Evolutionary conservation across 805 yeast species (phyloP).

Genomic region (Nakazawaea wyomingensis): DNA sequence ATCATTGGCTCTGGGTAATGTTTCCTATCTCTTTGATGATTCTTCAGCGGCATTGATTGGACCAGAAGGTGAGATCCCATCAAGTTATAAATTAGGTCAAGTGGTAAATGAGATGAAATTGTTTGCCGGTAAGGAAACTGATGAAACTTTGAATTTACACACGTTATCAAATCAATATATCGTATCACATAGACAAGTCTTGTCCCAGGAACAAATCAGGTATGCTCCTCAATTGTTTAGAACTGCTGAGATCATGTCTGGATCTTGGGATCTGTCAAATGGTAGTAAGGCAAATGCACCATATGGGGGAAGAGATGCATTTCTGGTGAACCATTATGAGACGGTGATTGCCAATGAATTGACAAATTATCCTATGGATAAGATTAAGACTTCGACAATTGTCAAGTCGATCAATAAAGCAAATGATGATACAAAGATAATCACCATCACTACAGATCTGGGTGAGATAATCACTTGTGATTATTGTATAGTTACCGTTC

Average conservation of each 20-base stretch:
- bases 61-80: slow-evolving; percentile 21
- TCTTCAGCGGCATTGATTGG: slow-evolving; percentile 27
- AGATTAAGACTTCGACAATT: slow-evolving; percentile 17
- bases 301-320: slow-evolving; percentile 28
- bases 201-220: slow-evolving; percentile 22
- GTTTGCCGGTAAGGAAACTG: slow-evolving; percentile 27
- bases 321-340: slow-evolving; percentile 22
- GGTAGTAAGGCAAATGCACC: slow-evolving; percentile 21
- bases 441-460: slow-evolving; percentile 16
- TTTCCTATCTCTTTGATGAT: slow-evolving; percentile 25
- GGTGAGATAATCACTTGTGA: slow-evolving; percentile 24
- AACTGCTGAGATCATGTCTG: slow-evolving; percentile 24
- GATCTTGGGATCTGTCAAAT: slow-evolving; percentile 26
- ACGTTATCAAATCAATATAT: slow-evolving; percentile 22
- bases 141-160: slow-evolving; percentile 21
- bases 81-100: slow-evolving; percentile 25
- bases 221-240: slow-evolving; percentile 25
- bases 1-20: slow-evolving; percentile 19
- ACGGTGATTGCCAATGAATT: slow-evolving; percentile 24
- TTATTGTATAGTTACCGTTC: slow-evolving; percentile 44
- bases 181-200: slow-evolving; percentile 14
- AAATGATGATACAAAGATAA: slow-evolving; percentile 20
- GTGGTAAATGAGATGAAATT: slow-evolving; percentile 29
- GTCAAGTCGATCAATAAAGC: slow-evolving; percentile 26
- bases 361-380: slow-evolving; percentile 19